Percentiles rank a stretch among this genome's conserved stretches.
phyloP scores from a whole-genome alignment of 2,329 filamentous ascomycete genomes.

The Scedosporium aurantiacum region DNA sequence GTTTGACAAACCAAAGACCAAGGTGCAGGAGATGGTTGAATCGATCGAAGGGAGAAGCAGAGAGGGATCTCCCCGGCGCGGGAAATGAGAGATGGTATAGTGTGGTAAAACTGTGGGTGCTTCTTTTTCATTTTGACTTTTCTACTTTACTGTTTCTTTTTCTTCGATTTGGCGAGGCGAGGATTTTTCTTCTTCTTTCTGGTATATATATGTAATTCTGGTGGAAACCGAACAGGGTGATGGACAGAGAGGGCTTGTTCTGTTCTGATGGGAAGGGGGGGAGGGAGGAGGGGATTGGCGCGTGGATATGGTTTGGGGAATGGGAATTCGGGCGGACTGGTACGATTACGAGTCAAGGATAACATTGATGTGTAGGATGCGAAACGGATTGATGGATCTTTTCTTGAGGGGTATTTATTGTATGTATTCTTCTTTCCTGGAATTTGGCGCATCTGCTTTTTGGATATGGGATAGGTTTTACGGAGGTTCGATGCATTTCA shows the following conservation, averaged over 20 bases:
- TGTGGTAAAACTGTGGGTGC: neutral
- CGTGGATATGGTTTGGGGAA: neutral
- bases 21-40: conserved; percentile 46
- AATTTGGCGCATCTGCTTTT: neutral
- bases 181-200: no score
- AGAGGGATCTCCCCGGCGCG: conserved; percentile 6
- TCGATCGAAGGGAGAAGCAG: conserved; percentile 36
- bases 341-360: neutral
- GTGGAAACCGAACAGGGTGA: no score
- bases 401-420: neutral
- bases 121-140: neutral
- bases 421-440: neutral
- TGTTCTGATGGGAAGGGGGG: neutral
- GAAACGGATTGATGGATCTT: neutral
- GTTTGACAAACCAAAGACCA: conserved; percentile 28
- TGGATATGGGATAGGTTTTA: neutral
- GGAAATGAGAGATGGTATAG: neutral
- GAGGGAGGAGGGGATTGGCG: neutral
- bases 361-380: neutral
- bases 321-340: neutral
- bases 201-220: no score
- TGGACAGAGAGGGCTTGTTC: neutral
- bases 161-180: neutral
- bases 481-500: neutral
- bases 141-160: neutral